These are phyloP conservation scores for Penicillium aurantiogriseum DNA, from an alignment of 2,329 filamentous ascomycete genomes.

Conservation along the genomic window DNA sequence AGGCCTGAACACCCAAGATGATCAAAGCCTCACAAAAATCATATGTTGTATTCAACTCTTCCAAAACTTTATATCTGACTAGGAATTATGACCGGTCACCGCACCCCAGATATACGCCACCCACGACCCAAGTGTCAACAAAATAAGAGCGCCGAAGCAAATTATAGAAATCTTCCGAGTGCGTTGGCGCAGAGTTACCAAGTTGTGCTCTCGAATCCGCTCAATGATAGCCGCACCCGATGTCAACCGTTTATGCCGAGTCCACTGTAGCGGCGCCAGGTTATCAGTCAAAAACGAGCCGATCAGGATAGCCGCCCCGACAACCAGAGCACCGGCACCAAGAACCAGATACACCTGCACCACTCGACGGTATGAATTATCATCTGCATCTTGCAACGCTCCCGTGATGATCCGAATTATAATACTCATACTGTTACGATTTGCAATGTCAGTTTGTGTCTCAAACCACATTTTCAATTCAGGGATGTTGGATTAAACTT, in stretches of 20 bases:
- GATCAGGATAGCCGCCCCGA: slow-evolving; percentile 44
- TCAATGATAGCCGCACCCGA: slow-evolving; percentile 47
- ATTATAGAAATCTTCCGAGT: slow-evolving; percentile 45
- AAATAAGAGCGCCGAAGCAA: slow-evolving; percentile 46
- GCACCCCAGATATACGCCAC: slow-evolving; percentile 61
- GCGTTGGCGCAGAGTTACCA: slow-evolving; percentile 36
- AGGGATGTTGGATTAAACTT: slow-evolving; percentile 10
- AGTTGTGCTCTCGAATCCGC: slow-evolving; percentile 43
- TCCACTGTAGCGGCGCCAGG: slow-evolving; percentile 57
- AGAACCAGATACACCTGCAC: slow-evolving; percentile 58
- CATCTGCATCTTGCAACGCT: slow-evolving; percentile 57
- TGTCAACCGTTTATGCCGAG: slow-evolving; percentile 51
- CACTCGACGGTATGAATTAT: slow-evolving; percentile 57
- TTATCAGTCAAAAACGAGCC: slow-evolving; percentile 43
- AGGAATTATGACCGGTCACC: slow-evolving; percentile 52
- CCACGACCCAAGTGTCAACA: slow-evolving; percentile 51
- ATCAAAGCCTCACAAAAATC: not conserved
- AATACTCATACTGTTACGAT: slow-evolving; percentile 54
- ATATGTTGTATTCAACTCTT: not conserved
- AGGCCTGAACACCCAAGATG: not conserved
- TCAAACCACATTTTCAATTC: not conserved
- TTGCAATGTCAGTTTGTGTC: not conserved
- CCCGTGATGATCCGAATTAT: slow-evolving; percentile 59
- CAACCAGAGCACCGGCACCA: slow-evolving; percentile 50
- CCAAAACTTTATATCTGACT: not conserved